These are phyloP conservation scores for Viola odorata DNA, from an alignment of 345 rosid genomes.

Conservation along the genomic window DNA sequence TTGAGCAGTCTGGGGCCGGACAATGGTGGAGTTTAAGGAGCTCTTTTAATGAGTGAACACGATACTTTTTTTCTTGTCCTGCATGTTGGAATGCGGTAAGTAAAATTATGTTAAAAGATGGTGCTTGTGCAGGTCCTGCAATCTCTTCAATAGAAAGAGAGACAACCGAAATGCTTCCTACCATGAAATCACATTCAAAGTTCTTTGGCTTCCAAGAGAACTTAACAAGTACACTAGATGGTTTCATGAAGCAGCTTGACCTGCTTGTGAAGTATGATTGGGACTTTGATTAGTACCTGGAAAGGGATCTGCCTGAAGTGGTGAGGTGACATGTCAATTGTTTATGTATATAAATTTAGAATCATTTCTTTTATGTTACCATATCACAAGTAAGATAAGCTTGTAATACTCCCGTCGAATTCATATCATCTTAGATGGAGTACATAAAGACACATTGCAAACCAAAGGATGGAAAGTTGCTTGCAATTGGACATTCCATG, in stretches of 20 bases:
- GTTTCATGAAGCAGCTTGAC: constrained; percentile 52
- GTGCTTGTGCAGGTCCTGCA: constrained; percentile 13
- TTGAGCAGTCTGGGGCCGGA: constrained; percentile 42
- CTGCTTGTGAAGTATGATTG: constrained; percentile 59
- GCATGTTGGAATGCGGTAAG: not conserved
- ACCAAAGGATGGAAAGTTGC: constrained; percentile 67
- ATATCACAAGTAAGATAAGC: not conserved
- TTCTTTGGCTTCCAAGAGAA: constrained; percentile 32
- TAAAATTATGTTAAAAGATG: too few relatives aligned
- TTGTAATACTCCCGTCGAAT: not conserved
- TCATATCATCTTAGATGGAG: constrained; percentile 54
- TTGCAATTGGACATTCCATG: constrained; percentile 95
- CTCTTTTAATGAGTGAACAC: not conserved
- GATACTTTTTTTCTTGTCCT: not conserved
- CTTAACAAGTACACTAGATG: constrained; percentile 40
- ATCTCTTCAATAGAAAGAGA: constrained; percentile 9
- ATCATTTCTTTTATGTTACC: too few relatives aligned
- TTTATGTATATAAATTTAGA: too few relatives aligned
- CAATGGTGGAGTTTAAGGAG: constrained; percentile 17
- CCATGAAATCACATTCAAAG: constrained; percentile 9
- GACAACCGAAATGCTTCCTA: constrained; percentile 6
- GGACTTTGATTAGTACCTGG: constrained; percentile 85
- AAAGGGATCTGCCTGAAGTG: constrained; percentile 86
- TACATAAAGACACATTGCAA: constrained; percentile 52
- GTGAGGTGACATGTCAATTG: constrained; percentile 75